Conservation (phyloP, 1,139 yeast species). For the Magnusiomyces sp. region DNA sequence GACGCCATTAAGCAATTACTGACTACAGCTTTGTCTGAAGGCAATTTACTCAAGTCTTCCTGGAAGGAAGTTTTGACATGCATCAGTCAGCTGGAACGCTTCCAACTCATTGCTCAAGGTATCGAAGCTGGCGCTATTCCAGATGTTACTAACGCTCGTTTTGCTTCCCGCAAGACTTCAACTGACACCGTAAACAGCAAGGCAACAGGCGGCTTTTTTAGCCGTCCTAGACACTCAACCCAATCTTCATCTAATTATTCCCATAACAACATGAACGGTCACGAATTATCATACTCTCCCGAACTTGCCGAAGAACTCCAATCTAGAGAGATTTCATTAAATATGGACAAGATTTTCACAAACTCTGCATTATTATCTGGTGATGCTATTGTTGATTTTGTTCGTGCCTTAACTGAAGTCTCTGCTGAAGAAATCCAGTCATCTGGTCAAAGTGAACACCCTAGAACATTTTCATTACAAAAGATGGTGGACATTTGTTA, state of each 20-base stretch:
- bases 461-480: slow-evolving; percentile 85
- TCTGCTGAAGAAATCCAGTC: slow-evolving; percentile 88
- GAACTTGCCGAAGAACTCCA: slow-evolving; percentile 54
- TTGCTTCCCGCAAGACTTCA: slow-evolving; percentile 40
- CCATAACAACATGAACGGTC: not conserved
- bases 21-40: slow-evolving; percentile 72
- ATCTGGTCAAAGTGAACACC: slow-evolving; percentile 71
- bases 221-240: slow-evolving; percentile 35
- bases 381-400: slow-evolving; percentile 78
- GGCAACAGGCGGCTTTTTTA: slow-evolving; percentile 8
- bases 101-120: slow-evolving; percentile 84
- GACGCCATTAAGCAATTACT: slow-evolving; percentile 69
- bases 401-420: slow-evolving; percentile 76
- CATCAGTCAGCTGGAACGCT: slow-evolving; percentile 83
- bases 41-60: slow-evolving; percentile 57
- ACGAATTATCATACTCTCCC: slow-evolving; percentile 31
- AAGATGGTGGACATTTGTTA: slow-evolving; percentile 96
- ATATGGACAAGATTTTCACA: slow-evolving; percentile 80
- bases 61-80: slow-evolving; percentile 82
- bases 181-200: slow-evolving; percentile 36
- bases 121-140: slow-evolving; percentile 80
- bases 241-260: slow-evolving; percentile 21
- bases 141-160: slow-evolving; percentile 69
- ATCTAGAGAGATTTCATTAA: slow-evolving; percentile 71
- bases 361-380: slow-evolving; percentile 76